Conservation (phyloP, 352 stramenopile species). For the Blastocystis sp. region DNA sequence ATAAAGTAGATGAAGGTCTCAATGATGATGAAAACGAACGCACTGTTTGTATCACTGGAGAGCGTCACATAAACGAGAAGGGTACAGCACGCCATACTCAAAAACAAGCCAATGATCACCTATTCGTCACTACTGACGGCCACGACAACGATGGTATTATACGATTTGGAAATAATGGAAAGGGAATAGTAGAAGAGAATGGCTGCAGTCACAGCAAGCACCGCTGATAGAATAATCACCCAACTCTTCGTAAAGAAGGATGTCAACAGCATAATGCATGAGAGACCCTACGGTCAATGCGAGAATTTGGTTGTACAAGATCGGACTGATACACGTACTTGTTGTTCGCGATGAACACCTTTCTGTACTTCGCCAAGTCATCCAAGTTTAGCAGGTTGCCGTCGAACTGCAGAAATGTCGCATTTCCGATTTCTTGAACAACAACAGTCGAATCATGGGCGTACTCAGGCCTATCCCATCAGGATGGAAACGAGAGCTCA, state of each 20-base stretch:
- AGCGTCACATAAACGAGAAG: conserved; percentile 3
- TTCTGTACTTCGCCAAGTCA: conserved; percentile 43
- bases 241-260: conserved; percentile 28
- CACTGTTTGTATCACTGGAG: background rate
- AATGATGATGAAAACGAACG: background rate
- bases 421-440: conserved; percentile 47
- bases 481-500: background rate
- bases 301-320: background rate
- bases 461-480: background rate
- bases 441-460: background rate
- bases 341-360: conserved; percentile 67
- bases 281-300: conserved; percentile 20
- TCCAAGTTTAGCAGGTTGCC: conserved; percentile 33
- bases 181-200: conserved; percentile 15
- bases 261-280: conserved; percentile 16
- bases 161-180: conserved; percentile 4
- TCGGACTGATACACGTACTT: conserved; percentile 13
- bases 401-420: conserved; percentile 36
- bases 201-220: background rate
- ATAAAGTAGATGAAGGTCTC: conserved; percentile 8
- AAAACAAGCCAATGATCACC: background rate
- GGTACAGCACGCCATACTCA: background rate
- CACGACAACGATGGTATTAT: background rate
- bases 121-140: background rate
- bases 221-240: background rate